A percentile compares a stretch with the other conserved stretches of the same genome.
Evolutionary conservation across 345 rosid species (phyloP).

Genomic region (Mallotus nudiflorus): DNA sequence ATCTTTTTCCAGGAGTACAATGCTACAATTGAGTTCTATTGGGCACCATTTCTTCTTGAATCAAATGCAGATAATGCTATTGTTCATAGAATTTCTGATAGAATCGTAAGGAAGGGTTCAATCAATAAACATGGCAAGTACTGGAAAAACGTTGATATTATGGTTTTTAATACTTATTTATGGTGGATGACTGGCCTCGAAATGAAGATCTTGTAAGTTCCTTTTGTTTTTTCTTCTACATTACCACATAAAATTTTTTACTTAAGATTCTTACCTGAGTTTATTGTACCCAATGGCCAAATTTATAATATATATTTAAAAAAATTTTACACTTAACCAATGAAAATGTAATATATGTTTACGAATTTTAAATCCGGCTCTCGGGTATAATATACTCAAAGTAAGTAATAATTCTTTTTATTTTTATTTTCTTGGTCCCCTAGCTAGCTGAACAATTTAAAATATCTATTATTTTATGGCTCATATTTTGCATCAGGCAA

Average conservation of each 20-base stretch:
- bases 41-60: conserved; percentile 98
- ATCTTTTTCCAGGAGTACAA: conserved; percentile 62
- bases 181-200: conserved; percentile 97
- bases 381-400: no score
- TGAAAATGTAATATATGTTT: no score
- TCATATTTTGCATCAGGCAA: conserved; percentile 45
- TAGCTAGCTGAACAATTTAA: no score
- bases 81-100: conserved; percentile 71
- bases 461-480: no score
- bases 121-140: conserved; percentile 87
- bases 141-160: conserved; percentile 83
- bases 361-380: no score
- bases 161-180: conserved; percentile 81
- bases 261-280: no score
- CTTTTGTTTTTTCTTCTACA: not conserved
- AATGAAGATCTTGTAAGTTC: conserved; percentile 68
- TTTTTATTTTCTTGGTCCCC: no score
- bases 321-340: no score
- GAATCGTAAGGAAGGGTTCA: conserved; percentile 83
- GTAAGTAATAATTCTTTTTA: no score
- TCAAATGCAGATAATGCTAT: conserved; percentile 87
- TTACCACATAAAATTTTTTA: no score
- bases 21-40: conserved; percentile 92
- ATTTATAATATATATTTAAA: no score
- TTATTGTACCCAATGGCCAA: no score